These are phyloP conservation scores for Ottelia alismoides DNA, from an alignment of 106 monocot genomes.

Conservation along the genomic window DNA sequence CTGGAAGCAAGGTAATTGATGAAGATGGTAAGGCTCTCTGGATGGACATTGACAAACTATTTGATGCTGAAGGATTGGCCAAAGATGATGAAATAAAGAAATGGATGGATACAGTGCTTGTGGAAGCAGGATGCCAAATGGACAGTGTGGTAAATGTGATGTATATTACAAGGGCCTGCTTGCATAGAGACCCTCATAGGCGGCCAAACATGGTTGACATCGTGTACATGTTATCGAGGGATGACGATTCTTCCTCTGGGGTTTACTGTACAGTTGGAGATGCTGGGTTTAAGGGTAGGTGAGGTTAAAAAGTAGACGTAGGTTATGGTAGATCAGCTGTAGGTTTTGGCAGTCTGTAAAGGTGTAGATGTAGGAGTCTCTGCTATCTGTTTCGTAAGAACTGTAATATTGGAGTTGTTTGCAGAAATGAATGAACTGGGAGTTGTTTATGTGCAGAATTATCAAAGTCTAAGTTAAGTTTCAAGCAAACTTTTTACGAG, in stretches of 20 bases:
- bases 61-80: constrained; percentile 7
- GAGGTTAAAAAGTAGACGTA: too few species aligned
- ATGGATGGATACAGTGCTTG: constrained; percentile 56
- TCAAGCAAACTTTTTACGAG: too few species aligned
- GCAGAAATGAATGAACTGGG: too few species aligned
- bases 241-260: constrained; percentile 39
- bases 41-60: constrained; percentile 32
- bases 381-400: too few species aligned
- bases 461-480: too few species aligned
- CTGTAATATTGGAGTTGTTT: too few species aligned
- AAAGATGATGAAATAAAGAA: constrained; percentile 15
- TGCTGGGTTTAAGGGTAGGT: too few species aligned
- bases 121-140: constrained; percentile 14
- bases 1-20: constrained; percentile 38
- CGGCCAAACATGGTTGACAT: constrained; percentile 85
- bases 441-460: too few species aligned
- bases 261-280: too few species aligned
- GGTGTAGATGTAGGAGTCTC: too few species aligned
- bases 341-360: too few species aligned
- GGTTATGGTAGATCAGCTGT: too few species aligned
- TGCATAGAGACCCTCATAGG: constrained; percentile 48
- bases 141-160: constrained; percentile 43
- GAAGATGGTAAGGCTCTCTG: constrained; percentile 41
- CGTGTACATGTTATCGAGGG: constrained; percentile 47
- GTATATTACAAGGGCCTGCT: constrained; percentile 40